Base-by-base conservation (phyloP, 2,329 filamentous ascomycete species). In the Ploettnerulaceae sp. region DNA sequence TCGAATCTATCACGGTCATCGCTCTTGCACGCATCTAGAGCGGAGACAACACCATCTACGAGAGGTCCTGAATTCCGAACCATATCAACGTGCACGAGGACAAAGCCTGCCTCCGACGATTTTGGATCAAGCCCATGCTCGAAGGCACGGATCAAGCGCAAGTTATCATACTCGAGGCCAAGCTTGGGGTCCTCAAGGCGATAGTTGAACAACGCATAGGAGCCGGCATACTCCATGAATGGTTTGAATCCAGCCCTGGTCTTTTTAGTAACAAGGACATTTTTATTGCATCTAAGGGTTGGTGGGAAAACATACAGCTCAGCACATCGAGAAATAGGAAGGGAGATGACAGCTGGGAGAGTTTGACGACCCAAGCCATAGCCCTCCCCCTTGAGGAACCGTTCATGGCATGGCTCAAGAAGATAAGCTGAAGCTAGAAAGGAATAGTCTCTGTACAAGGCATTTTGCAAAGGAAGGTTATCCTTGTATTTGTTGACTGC, bases 1-100 rank as follows among this genome's bases (percentile, higher is more conserved):
- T 91, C 86, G 65, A 90, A 81, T 1, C 66, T 64, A 11, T 69
- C 62, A 3, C 84, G 77, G 51, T 77, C 58, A 44, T 64, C 57
- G 4, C 57, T 61, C n/a, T 74, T 70, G 24, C 75, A 67, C 5
- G 71, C 71, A 40, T 84, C 75, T 18, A 95, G 74, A 40, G 84
- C 77, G 41, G 79, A 73, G 36, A 88, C 74, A 3, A 82, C 79
- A 24, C 88, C 88, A 32, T 79, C 75, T 36, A 96, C 81, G 1
- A 97, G 73, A 1, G 81, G 78, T 0, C 84, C 84, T 0, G 89
- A 90, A 67, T 95, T 81, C 63, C 82, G 83, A 39, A 95, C 91
- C 90, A 96, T 97, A 67, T 94, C 89, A 41, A 97, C 82, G 66
- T 96, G 91, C 4, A 93, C 90, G 9, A 96, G 77, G n/a, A 96